Evolutionary conservation across 305 asterid genomes (phyloP).

Genomic region (Fraxinus baroniana): DNA sequence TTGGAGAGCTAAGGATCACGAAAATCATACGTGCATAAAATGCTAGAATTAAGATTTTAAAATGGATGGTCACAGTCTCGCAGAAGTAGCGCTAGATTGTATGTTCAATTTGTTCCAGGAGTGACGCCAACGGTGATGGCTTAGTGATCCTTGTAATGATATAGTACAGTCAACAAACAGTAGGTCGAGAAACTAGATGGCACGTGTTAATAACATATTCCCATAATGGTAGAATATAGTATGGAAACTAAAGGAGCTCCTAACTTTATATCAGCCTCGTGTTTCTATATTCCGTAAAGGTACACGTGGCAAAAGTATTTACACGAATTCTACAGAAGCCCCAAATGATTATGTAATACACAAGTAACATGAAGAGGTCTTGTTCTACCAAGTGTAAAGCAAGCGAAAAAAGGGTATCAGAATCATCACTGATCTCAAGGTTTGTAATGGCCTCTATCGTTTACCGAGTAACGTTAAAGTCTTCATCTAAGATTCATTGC

Average conservation of each 20-base stretch:
- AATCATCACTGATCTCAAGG: not conserved
- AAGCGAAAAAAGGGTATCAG: not conserved
- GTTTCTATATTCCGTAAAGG: not conserved
- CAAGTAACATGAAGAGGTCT: not conserved
- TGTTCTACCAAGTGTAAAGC: not conserved
- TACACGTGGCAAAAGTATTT: not conserved
- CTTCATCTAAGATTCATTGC: not conserved
- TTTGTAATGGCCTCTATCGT: not conserved
- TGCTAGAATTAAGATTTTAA: not conserved
- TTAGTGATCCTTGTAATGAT: not conserved
- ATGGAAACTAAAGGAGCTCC: not conserved
- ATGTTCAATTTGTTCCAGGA: not conserved
- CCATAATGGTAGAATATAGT: not conserved
- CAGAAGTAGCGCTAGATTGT: not conserved
- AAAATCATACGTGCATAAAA: not conserved
- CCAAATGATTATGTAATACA: not conserved
- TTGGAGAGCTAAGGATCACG: not conserved
- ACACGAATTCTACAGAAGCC: not conserved
- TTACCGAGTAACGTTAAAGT: not conserved
- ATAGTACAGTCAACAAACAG: not conserved
- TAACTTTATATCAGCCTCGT: not conserved
- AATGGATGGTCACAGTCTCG: not conserved
- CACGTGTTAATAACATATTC: not conserved
- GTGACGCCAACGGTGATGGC: not conserved
- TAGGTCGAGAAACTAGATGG: not conserved